Conservation (phyloP, 2,329 filamentous ascomycete species). For the Calcarisporium arbuscula region DNA sequence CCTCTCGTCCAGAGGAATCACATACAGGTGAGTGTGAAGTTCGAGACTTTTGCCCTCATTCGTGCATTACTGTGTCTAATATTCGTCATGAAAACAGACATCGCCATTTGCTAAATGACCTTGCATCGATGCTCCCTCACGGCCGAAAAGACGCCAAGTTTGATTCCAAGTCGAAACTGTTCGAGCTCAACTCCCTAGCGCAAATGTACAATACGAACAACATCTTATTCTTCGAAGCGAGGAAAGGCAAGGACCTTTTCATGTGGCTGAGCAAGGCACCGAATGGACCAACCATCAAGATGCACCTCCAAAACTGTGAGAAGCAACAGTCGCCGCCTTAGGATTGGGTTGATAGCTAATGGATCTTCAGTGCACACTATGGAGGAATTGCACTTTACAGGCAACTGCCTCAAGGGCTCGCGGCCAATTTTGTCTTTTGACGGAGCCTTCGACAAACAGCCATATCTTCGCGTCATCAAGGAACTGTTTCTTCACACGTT, state of each 20-base stretch:
- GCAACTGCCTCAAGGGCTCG: constrained; percentile 93
- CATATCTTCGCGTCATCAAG: constrained; percentile 76
- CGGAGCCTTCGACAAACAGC: constrained; percentile 72
- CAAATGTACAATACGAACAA: constrained; percentile 91
- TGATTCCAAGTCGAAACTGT: constrained; percentile 86
- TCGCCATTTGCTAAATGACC: constrained; percentile 85
- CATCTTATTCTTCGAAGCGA: constrained; percentile 88
- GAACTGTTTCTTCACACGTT: constrained; percentile 88
- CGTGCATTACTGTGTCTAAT: constrained; percentile 3
- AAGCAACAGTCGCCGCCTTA: constrained; percentile 17
- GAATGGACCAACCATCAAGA: constrained; percentile 54
- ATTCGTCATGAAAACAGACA: constrained; percentile 50
- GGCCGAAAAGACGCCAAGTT: constrained; percentile 93
- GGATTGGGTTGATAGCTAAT: constrained; percentile 15
- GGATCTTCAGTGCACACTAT: constrained; percentile 72
- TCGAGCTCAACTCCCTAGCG: constrained; percentile 69
- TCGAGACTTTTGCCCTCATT: background rate
- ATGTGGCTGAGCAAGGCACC: constrained; percentile 89
- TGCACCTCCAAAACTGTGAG: constrained; percentile 73
- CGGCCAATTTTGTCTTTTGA: constrained; percentile 91
- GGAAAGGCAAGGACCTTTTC: constrained; percentile 92
- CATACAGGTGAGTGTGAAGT: constrained; percentile 62
- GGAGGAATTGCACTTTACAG: constrained; percentile 94
- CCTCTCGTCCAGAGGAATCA: constrained; percentile 86
- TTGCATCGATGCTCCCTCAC: constrained; percentile 84